Conservation (phyloP, 2,329 filamentous ascomycete genomes). For the Neofusicoccum ribis region DNA sequence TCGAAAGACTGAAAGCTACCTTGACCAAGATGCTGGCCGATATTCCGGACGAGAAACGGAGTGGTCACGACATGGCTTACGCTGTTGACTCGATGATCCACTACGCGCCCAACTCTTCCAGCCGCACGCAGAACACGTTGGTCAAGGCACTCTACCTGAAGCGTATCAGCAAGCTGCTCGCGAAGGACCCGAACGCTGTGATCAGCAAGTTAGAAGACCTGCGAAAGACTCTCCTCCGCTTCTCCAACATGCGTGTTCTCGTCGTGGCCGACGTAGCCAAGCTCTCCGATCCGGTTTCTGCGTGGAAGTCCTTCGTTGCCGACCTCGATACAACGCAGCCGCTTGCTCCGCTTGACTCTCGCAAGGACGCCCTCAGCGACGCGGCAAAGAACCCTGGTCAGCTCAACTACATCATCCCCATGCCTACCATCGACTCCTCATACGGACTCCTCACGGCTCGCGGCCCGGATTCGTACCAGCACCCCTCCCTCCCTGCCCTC, state of each 20-base stretch:
- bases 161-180: slow-evolving; percentile 76
- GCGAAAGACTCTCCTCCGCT: slow-evolving; percentile 72
- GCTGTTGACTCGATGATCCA: slow-evolving; percentile 75
- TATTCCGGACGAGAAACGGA: slow-evolving; percentile 87
- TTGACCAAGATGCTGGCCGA: slow-evolving; percentile 85
- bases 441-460: slow-evolving; percentile 75
- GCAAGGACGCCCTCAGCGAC: slow-evolving; percentile 69
- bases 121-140: slow-evolving; percentile 76
- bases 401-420: slow-evolving; percentile 77
- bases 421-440: slow-evolving; percentile 90
- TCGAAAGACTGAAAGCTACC: slow-evolving; percentile 58
- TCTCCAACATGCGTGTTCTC: slow-evolving; percentile 81
- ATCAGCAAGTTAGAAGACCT: slow-evolving; percentile 76
- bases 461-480: slow-evolving; percentile 72
- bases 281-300: slow-evolving; percentile 71
- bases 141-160: slow-evolving; percentile 88
- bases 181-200: slow-evolving; percentile 72
- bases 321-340: slow-evolving; percentile 54
- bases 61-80: slow-evolving; percentile 67
- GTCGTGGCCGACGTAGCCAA: slow-evolving; percentile 79
- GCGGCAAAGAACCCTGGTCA: slow-evolving; percentile 75
- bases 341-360: slow-evolving; percentile 70
- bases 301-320: slow-evolving; percentile 69
- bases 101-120: slow-evolving; percentile 71
- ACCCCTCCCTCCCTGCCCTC: slow-evolving; percentile 77